A percentile compares a stretch with the other conserved stretches of the same genome.
Conservation (phyloP, 2,329 filamentous ascomycete genomes). For the Boeremia exigua region DNA sequence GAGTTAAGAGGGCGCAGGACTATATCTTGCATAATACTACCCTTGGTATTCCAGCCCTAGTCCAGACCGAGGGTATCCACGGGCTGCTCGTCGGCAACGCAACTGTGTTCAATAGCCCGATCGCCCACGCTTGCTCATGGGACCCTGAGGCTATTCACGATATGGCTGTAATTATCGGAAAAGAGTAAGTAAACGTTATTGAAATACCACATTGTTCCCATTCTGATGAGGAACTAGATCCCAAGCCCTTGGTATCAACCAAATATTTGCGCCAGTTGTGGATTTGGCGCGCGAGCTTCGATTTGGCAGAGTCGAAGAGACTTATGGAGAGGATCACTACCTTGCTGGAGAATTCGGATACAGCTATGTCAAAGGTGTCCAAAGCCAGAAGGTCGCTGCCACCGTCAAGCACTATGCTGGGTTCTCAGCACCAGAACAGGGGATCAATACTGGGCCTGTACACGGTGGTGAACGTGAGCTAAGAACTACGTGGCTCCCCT, state of each 20-base stretch:
- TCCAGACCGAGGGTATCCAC: constrained; percentile 77
- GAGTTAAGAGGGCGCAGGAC: constrained; percentile 70
- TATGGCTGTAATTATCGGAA: constrained; percentile 70
- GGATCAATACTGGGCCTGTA: constrained; percentile 70
- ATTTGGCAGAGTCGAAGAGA: constrained; percentile 77
- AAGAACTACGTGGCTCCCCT: constrained; percentile 60
- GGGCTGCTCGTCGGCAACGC: constrained; percentile 74
- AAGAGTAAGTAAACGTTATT: constrained; percentile 52
- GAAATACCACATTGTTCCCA: neutral
- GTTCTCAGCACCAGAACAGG: constrained; percentile 73
- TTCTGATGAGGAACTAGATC: constrained; percentile 41
- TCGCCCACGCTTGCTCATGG: constrained; percentile 74
- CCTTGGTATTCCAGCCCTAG: constrained; percentile 72
- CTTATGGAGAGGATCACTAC: constrained; percentile 72
- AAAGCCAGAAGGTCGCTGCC: constrained; percentile 69
- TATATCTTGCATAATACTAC: constrained; percentile 71
- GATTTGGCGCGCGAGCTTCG: constrained; percentile 75
- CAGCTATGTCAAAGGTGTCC: constrained; percentile 65
- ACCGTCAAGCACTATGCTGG: constrained; percentile 80
- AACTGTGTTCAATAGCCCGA: constrained; percentile 80
- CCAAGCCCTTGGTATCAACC: constrained; percentile 71
- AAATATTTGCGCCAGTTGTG: constrained; percentile 73
- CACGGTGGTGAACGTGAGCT: constrained; percentile 63
- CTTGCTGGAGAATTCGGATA: constrained; percentile 73
- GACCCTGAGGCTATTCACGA: constrained; percentile 69